A percentile compares a stretch with the other conserved stretches of the same genome.
phyloP scores from a whole-genome alignment of 257 asterid genomes.

The Galeopsis tetrahit region DNA sequence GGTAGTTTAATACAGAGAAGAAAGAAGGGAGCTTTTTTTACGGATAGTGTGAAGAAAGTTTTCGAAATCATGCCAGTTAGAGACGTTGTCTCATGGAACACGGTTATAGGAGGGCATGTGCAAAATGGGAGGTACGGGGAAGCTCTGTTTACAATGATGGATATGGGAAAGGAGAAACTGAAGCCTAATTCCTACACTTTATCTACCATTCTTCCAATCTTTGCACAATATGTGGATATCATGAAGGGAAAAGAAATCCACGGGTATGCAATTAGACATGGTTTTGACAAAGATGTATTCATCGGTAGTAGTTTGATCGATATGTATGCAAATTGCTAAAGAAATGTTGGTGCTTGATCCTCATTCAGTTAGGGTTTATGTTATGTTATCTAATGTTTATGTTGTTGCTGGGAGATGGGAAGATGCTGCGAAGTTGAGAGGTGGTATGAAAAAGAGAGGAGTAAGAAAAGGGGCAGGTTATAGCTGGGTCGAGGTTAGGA shows the following conservation, averaged over 20 bases:
- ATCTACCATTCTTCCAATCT: constrained; percentile 72
- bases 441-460: constrained; percentile 61
- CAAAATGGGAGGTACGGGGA: constrained; percentile 61
- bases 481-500: constrained; percentile 86
- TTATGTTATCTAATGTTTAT: constrained; percentile 74
- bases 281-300: constrained; percentile 63
- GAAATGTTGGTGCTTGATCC: constrained; percentile 70
- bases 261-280: constrained; percentile 70
- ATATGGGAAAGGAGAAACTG: constrained; percentile 62
- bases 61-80: constrained; percentile 69
- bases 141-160: constrained; percentile 64
- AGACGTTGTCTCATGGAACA: constrained; percentile 93
- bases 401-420: constrained; percentile 77
- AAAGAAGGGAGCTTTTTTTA: constrained; percentile 38
- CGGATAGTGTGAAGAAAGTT: constrained; percentile 63
- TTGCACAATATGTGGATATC: constrained; percentile 55
- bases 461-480: constrained; percentile 69
- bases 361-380: constrained; percentile 50
- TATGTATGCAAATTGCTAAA: constrained; percentile 77
- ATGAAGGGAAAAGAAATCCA: constrained; percentile 89
- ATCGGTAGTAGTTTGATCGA: constrained; percentile 86
- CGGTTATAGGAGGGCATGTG: constrained; percentile 68
- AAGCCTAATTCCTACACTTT: constrained; percentile 82
- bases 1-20: constrained; percentile 26
- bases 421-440: constrained; percentile 67